Conservation (phyloP, 306 rosid species). For the Glycine latifolia region DNA sequence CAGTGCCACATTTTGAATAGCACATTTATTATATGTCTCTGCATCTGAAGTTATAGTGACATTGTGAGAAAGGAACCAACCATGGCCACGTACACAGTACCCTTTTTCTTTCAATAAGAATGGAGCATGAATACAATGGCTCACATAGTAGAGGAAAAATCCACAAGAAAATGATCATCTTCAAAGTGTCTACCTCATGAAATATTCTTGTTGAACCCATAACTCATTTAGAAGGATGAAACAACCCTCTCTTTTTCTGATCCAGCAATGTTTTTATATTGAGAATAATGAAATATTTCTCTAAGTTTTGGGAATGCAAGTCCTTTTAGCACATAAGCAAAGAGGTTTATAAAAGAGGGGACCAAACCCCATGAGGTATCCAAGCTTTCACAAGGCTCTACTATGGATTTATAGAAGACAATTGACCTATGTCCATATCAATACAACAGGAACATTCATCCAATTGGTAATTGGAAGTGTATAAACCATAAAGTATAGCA, state of each 20-base stretch:
- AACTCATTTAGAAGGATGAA: conserved; percentile 13
- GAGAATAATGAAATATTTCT: not conserved
- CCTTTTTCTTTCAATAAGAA: not conserved
- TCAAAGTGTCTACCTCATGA: not conserved
- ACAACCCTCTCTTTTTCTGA: conserved; percentile 13
- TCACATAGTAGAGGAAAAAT: conserved; percentile 17
- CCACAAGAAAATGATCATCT: not conserved
- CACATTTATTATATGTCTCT: conserved; percentile 5
- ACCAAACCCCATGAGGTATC: not conserved
- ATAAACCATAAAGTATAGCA: not conserved
- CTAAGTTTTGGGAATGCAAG: conserved; percentile 2
- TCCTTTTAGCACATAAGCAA: not conserved
- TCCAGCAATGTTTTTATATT: not conserved
- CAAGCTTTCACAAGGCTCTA: not conserved
- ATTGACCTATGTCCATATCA: conserved; percentile 1
- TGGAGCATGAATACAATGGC: not conserved
- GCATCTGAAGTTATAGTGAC: not conserved
- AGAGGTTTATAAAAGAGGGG: not conserved
- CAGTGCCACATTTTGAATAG: not conserved
- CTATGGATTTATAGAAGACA: not conserved
- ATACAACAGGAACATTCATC: conserved; percentile 10
- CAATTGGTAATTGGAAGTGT: not conserved
- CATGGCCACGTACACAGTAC: not conserved
- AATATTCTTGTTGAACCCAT: not conserved
- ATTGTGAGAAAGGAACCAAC: conserved; percentile 18